These are phyloP conservation scores for Penicillium angulare DNA, from an alignment of 495 filamentous ascomycete species.

Conservation along the genomic window DNA sequence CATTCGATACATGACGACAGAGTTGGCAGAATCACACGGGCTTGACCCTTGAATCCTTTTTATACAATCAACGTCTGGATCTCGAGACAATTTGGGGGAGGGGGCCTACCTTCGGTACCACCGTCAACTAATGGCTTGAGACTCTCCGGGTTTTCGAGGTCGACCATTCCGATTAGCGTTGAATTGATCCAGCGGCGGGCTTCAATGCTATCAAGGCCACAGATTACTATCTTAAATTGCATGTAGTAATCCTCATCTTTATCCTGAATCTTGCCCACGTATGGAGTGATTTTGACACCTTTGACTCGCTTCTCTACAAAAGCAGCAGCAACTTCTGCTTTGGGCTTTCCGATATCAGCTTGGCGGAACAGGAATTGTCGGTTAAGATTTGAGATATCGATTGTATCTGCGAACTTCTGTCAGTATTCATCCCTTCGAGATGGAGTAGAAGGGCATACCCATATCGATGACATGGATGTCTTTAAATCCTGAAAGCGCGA, in stretches of 20 bases:
- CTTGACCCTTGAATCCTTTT: slow-evolving; percentile 91
- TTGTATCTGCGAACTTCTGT: slow-evolving; percentile 65
- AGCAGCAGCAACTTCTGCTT: slow-evolving; percentile 87
- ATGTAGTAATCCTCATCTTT: slow-evolving; percentile 97
- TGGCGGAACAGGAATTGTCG: slow-evolving; percentile 96
- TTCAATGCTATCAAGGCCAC: slow-evolving; percentile 97
- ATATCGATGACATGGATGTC: slow-evolving; percentile 99
- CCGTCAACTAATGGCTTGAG: slow-evolving; percentile 94
- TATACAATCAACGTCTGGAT: slow-evolving; percentile 14
- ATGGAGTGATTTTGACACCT: slow-evolving; percentile 88
- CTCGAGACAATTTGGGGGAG: too few species aligned
- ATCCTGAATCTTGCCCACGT: slow-evolving; percentile 94
- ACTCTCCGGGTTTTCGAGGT: slow-evolving; percentile 71
- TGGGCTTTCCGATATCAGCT: slow-evolving; percentile 87
- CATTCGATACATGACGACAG: slow-evolving; percentile 97
- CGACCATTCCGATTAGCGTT: slow-evolving; percentile 85
- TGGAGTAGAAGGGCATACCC: slow-evolving; percentile 50
- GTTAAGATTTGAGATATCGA: slow-evolving; percentile 98
- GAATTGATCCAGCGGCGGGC: slow-evolving; percentile 98
- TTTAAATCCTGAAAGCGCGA: slow-evolving; percentile 93
- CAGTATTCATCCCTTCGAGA: neutral
- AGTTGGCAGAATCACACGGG: slow-evolving; percentile 87
- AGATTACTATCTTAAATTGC: slow-evolving; percentile 92
- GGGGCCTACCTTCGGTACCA: slow-evolving; percentile 76
- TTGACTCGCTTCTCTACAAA: slow-evolving; percentile 88